These are phyloP conservation scores for Barnettozyma botsteinii DNA, from an alignment of 805 yeast genomes.

Conservation along the genomic window DNA sequence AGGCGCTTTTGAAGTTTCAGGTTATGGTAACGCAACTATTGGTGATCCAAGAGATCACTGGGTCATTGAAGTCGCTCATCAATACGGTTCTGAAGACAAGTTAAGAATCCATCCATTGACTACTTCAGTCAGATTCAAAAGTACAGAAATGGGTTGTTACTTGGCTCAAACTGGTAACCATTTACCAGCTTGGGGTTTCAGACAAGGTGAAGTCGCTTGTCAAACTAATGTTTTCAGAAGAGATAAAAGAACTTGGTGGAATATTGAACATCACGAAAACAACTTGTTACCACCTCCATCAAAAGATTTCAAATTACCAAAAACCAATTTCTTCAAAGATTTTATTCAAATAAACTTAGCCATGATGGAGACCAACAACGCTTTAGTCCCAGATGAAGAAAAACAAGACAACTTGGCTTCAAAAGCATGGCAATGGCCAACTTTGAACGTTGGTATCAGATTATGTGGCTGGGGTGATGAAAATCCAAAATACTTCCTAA, in stretches of 20 bases:
- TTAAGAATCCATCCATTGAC: constrained; percentile 69
- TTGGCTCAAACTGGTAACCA: constrained; percentile 74
- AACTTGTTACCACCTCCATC: constrained; percentile 53
- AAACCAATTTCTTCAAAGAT: constrained; percentile 70
- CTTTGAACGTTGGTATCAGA: constrained; percentile 68
- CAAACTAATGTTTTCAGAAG: constrained; percentile 55
- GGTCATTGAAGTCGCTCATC: constrained; percentile 65
- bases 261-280: constrained; percentile 66
- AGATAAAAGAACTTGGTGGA: constrained; percentile 89
- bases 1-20: constrained; percentile 70
- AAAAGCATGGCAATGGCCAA: constrained; percentile 85
- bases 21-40: constrained; percentile 58
- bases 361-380: constrained; percentile 85
- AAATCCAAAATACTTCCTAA: constrained; percentile 54
- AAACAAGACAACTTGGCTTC: constrained; percentile 69
- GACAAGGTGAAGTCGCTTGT: constrained; percentile 95
- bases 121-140: constrained; percentile 71
- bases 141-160: constrained; percentile 69
- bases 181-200: constrained; percentile 96
- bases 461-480: constrained; percentile 66
- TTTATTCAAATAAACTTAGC: constrained; percentile 72
- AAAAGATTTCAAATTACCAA: constrained; percentile 60
- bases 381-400: constrained; percentile 71
- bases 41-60: constrained; percentile 78
- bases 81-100: constrained; percentile 48